Evolutionary conservation across 331 rosid species (phyloP).

Genomic region (Pyrus hybrid): DNA sequence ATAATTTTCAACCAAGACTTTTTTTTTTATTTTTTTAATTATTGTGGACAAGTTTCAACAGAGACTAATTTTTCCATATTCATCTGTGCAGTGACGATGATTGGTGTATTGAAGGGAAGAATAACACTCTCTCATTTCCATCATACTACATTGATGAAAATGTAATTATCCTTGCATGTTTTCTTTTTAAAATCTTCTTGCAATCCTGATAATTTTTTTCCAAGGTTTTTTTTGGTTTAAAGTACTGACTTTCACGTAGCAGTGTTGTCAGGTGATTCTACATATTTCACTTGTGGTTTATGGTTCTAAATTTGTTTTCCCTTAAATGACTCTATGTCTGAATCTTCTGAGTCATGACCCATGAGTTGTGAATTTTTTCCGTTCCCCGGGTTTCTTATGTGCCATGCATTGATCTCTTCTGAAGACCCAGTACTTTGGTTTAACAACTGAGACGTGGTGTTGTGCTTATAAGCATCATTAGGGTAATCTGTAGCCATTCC

Average conservation of each 20-base stretch:
- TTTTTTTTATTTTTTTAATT: neutral
- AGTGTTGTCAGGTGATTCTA: too few species aligned
- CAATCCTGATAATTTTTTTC: neutral
- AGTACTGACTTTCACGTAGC: too few species aligned
- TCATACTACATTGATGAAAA: constrained; percentile 97
- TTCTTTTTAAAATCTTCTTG: constrained; percentile 11
- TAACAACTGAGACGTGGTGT: neutral
- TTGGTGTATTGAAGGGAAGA: constrained; percentile 82
- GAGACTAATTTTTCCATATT: constrained; percentile 18
- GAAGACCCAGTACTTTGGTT: neutral
- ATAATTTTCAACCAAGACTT: neutral
- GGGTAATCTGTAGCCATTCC: neutral
- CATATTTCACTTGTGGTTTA: neutral
- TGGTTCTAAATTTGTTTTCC: neutral
- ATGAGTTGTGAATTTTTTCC: neutral
- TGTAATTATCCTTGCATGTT: constrained; percentile 46
- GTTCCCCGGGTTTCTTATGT: neutral
- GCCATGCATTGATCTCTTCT: neutral
- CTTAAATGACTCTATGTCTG: neutral
- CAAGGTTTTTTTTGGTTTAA: too few species aligned
- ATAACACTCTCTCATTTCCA: constrained; percentile 72
- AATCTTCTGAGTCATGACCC: neutral
- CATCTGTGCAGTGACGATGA: constrained; percentile 79
- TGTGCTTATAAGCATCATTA: neutral
- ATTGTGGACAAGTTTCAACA: constrained; percentile 1